phyloP scores from a whole-genome alignment of 2,329 filamentous ascomycete species.

The Ascosphaera apis region DNA sequence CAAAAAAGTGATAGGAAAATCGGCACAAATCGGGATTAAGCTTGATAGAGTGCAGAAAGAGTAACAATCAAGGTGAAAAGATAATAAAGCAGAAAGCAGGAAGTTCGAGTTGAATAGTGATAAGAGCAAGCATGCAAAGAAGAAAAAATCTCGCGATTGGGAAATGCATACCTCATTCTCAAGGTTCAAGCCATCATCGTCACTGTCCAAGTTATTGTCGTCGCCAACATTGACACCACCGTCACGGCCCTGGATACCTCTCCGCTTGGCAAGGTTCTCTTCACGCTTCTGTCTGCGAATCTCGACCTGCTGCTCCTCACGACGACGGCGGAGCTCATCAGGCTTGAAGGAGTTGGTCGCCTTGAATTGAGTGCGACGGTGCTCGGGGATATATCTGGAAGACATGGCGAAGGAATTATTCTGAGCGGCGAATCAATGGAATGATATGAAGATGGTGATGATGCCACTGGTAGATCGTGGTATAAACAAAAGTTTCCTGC shows the following conservation, averaged over 20 bases:
- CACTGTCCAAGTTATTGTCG: conserved; percentile 45
- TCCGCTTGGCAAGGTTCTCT: conserved; percentile 94
- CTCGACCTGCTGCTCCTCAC: conserved; percentile 97
- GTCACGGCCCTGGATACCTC: conserved; percentile 71
- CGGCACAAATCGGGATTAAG: too few species aligned
- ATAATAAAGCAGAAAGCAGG: too few species aligned
- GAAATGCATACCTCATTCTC: conserved; percentile 66
- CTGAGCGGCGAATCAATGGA: too few species aligned
- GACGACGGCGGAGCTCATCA: conserved; percentile 90
- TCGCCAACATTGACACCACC: conserved; percentile 37
- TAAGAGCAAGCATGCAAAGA: conserved; percentile 1
- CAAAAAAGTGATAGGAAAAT: too few species aligned
- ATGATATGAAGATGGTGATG: too few species aligned
- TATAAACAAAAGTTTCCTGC: too few species aligned
- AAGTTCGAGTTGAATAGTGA: too few species aligned
- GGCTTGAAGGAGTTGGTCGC: conserved; percentile 98
- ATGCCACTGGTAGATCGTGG: too few species aligned
- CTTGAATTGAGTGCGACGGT: conserved; percentile 98
- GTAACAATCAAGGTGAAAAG: conserved; percentile 1
- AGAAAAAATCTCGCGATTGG: too few species aligned
- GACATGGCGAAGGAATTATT: conserved; percentile 50
- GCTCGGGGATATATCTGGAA: conserved; percentile 97
- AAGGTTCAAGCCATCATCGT: conserved; percentile 85
- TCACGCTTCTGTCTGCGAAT: conserved; percentile 97
- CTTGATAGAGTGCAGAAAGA: neutral